These are phyloP conservation scores for Combretum micranthum DNA, from an alignment of 345 rosid species.

Conservation along the genomic window DNA sequence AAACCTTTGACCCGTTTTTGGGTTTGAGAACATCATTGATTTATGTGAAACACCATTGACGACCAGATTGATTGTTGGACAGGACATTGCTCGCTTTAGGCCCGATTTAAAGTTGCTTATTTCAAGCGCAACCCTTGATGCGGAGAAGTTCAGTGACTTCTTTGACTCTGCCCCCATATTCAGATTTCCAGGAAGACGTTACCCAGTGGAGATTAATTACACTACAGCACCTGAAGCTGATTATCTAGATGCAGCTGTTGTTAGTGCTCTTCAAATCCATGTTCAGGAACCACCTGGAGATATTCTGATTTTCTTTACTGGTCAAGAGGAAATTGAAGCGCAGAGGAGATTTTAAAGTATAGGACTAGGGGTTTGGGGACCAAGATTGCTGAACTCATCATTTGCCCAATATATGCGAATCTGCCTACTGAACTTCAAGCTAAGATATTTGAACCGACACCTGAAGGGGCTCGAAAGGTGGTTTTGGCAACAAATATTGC, in stretches of 20 bases:
- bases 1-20: too few species aligned
- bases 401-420: conserved; percentile 95
- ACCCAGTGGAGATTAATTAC: conserved; percentile 86
- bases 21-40: too few species aligned
- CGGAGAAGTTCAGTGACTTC: conserved; percentile 94
- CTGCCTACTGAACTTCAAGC: conserved; percentile 96
- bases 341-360: conserved; percentile 85
- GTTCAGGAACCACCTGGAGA: conserved; percentile 79
- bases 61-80: background rate
- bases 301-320: conserved; percentile 83
- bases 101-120: conserved; percentile 83
- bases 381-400: conserved; percentile 86
- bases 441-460: conserved; percentile 95
- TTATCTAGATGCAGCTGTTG: conserved; percentile 92
- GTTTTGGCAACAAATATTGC: conserved; percentile 96
- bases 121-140: conserved; percentile 97
- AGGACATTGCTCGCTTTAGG: conserved; percentile 87
- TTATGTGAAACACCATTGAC: background rate
- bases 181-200: conserved; percentile 92
- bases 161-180: conserved; percentile 94
- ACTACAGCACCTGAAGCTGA: conserved; percentile 99
- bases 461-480: conserved; percentile 95
- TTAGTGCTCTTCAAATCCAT: conserved; percentile 82
- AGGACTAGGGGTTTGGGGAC: conserved; percentile 88
- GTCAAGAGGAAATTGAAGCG: conserved; percentile 98